Conservation (phyloP, 2,329 filamentous ascomycete genomes). For the Colletotrichum sansevieriae region DNA sequence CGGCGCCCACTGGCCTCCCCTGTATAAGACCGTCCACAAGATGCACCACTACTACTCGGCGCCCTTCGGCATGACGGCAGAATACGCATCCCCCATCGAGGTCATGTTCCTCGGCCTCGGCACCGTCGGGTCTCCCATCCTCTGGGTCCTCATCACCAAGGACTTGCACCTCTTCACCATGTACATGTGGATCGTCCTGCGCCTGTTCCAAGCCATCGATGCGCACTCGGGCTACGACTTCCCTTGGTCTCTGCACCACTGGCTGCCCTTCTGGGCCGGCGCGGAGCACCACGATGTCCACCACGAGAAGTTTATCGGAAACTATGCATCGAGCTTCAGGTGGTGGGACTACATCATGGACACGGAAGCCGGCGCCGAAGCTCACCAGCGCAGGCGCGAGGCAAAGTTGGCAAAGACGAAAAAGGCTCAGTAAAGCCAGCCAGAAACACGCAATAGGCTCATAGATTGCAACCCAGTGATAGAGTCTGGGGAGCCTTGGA, state of each 20-base stretch:
- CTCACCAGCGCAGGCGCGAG: slow-evolving; percentile 85
- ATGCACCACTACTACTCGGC: slow-evolving; percentile 99
- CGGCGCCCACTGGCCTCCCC: slow-evolving; percentile 89
- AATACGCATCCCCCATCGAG: slow-evolving; percentile 98
- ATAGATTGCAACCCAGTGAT: not conserved
- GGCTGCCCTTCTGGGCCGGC: slow-evolving; percentile 97
- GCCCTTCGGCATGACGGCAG: slow-evolving; percentile 95
- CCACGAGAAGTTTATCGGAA: slow-evolving; percentile 98
- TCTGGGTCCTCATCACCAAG: slow-evolving; percentile 85
- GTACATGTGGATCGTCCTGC: slow-evolving; percentile 95
- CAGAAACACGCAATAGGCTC: not conserved
- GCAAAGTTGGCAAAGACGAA: slow-evolving; percentile 77
- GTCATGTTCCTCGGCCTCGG: slow-evolving; percentile 94
- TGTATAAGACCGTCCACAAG: slow-evolving; percentile 98
- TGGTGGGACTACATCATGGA: slow-evolving; percentile 98
- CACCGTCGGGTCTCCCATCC: slow-evolving; percentile 82
- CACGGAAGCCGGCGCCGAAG: slow-evolving; percentile 92
- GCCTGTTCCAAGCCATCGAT: slow-evolving; percentile 97
- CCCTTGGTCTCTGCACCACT: slow-evolving; percentile 94
- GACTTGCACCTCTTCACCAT: slow-evolving; percentile 97
- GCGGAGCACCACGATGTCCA: slow-evolving; percentile 97
- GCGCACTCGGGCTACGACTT: slow-evolving; percentile 98
- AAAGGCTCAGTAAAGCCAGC: slow-evolving; percentile 72
- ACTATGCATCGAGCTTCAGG: slow-evolving; percentile 97
- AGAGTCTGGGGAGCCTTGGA: not conserved